Percentiles rank a stretch among this genome's conserved stretches.
Evolutionary conservation across 345 rosid species (phyloP).

Genomic region (Erodium maritimum): DNA sequence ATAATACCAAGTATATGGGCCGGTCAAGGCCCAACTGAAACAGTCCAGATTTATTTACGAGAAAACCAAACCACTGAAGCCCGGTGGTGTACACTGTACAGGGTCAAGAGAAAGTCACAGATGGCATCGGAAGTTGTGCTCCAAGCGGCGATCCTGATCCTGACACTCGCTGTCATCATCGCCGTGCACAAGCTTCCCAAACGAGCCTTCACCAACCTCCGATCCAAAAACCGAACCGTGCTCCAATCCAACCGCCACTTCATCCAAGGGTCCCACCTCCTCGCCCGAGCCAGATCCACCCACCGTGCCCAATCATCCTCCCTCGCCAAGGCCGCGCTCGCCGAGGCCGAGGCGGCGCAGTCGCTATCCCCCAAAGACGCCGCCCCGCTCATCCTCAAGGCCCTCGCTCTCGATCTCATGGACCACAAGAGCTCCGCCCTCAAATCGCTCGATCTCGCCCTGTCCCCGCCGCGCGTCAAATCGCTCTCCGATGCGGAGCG

Average conservation of each 20-base stretch:
- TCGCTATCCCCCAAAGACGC: conserved; percentile 43
- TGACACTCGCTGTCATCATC: conserved; percentile 16
- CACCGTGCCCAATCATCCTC: conserved; percentile 29
- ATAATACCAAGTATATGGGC: no score
- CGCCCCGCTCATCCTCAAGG: conserved; percentile 40
- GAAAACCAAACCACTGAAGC: no score
- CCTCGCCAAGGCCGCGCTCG: conserved; percentile 42
- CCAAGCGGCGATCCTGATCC: conserved; percentile 13
- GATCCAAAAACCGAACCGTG: conserved; percentile 23
- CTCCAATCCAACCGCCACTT: conserved; percentile 39
- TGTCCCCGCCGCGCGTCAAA: conserved; percentile 33
- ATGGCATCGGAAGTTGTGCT: conserved; percentile 16
- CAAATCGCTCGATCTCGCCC: conserved; percentile 42
- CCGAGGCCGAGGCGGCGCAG: conserved; percentile 41
- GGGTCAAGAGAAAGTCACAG: background rate
- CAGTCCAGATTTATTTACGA: no score
- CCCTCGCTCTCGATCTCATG: conserved; percentile 35
- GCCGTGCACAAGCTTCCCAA: conserved; percentile 16
- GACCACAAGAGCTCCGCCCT: conserved; percentile 49
- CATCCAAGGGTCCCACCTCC: conserved; percentile 26
- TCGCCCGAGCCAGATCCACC: conserved; percentile 34
- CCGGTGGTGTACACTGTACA: no score
- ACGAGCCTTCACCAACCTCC: conserved; percentile 14
- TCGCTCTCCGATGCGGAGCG: conserved; percentile 32
- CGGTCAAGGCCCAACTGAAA: no score